These are phyloP conservation scores for Solanum paucissectum DNA, from an alignment of 257 asterid species.

Conservation along the genomic window DNA sequence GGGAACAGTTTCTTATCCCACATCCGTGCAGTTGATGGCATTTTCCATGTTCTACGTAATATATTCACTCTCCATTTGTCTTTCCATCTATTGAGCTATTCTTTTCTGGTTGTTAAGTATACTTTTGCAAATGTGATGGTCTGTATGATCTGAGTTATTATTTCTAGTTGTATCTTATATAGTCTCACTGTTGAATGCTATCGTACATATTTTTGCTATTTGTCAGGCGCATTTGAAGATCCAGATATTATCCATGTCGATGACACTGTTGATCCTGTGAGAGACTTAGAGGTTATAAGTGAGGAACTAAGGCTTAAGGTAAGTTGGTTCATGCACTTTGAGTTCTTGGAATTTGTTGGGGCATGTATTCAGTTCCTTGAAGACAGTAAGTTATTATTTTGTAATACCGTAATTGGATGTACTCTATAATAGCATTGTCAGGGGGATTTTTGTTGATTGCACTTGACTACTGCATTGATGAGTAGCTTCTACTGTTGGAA, in stretches of 20 bases:
- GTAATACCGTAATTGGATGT: background rate
- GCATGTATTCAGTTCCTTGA: background rate
- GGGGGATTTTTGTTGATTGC: background rate
- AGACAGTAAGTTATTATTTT: background rate
- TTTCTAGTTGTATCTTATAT: background rate
- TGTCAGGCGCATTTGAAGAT: slow-evolving; percentile 92
- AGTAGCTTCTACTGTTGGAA: background rate
- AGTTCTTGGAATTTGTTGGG: background rate
- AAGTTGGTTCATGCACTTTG: background rate
- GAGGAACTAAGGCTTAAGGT: slow-evolving; percentile 91
- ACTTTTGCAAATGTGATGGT: background rate
- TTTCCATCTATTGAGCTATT: background rate
- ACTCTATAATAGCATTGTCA: background rate
- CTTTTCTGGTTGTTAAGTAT: background rate
- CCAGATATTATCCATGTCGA: slow-evolving; percentile 92
- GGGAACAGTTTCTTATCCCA: slow-evolving; percentile 96
- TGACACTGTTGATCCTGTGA: slow-evolving; percentile 89
- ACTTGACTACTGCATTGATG: background rate
- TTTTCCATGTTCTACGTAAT: slow-evolving; percentile 93
- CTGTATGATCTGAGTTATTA: background rate
- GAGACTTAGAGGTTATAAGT: slow-evolving; percentile 84
- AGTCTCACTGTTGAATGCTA: background rate
- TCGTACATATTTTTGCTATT: background rate
- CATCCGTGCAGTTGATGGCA: slow-evolving; percentile 98
- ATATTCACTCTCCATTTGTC: background rate